These are phyloP conservation scores for Pontederia crassipes DNA, from an alignment of 176 grass and related monocot species.

Conservation along the genomic window DNA sequence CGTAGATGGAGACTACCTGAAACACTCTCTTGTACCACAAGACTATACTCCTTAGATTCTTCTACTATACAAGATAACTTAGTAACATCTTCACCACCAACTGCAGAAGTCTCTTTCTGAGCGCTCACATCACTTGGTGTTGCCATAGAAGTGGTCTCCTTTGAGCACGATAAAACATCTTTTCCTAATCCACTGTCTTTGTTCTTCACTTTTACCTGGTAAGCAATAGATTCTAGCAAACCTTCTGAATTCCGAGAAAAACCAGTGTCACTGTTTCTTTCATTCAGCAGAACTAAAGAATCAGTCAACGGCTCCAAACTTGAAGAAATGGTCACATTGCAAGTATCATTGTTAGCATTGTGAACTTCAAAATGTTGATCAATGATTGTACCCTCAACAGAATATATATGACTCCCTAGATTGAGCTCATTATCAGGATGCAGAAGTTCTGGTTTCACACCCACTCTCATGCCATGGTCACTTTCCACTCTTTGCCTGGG, in stretches of 20 bases:
- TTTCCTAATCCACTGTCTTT: slow-evolving; percentile 25
- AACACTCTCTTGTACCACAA: neutral
- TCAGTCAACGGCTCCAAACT: slow-evolving; percentile 6
- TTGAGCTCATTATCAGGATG: slow-evolving; percentile 26
- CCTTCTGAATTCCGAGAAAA: slow-evolving; percentile 48
- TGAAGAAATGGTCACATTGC: slow-evolving; percentile 25
- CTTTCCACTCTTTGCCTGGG: slow-evolving; percentile 17
- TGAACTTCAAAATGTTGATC: slow-evolving; percentile 11
- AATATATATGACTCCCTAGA: slow-evolving; percentile 4
- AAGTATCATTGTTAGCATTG: slow-evolving; percentile 22
- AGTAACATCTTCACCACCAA: neutral
- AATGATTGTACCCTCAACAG: slow-evolving; percentile 11
- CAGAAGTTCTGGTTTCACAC: slow-evolving; percentile 27
- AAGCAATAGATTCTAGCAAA: slow-evolving; percentile 69
- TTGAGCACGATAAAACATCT: slow-evolving; percentile 4
- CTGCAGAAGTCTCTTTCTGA: slow-evolving; percentile 20
- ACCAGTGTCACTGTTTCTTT: slow-evolving; percentile 17
- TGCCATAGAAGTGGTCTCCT: slow-evolving; percentile 37
- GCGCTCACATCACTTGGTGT: neutral
- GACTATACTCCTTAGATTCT: neutral
- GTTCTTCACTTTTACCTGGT: slow-evolving; percentile 52
- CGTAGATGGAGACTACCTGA: neutral
- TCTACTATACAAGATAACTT: neutral
- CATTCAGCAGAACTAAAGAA: slow-evolving; percentile 10
- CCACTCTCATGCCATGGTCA: slow-evolving; percentile 25